Conservation (phyloP, 805 yeast genomes). For the Zygotorulaspora chibaensis region DNA sequence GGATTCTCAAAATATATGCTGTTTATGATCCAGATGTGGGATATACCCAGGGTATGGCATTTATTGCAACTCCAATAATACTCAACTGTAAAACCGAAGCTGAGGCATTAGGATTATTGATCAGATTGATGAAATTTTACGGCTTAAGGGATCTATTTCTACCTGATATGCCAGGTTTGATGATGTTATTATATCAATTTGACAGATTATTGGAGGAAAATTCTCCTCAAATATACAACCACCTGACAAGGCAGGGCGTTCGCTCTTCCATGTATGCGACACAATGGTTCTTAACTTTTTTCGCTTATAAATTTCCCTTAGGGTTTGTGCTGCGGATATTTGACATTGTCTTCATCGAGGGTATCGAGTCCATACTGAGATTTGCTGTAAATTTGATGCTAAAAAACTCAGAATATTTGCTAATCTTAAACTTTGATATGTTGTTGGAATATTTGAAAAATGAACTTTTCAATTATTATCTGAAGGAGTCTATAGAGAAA, state of each 20-base stretch:
- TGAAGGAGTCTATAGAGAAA: conserved; percentile 36
- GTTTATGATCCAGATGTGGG: conserved; percentile 90
- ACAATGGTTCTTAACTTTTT: conserved; percentile 94
- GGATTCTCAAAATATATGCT: conserved; percentile 79
- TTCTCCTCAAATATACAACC: conserved; percentile 67
- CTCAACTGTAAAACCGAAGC: conserved; percentile 64
- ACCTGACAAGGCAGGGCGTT: conserved; percentile 80
- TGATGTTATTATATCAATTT: conserved; percentile 79
- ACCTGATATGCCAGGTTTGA: conserved; percentile 93
- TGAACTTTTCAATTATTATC: conserved; percentile 67
- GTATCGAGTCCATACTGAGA: conserved; percentile 78
- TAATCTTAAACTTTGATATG: conserved; percentile 67
- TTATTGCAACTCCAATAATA: conserved; percentile 78
- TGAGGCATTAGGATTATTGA: conserved; percentile 80
- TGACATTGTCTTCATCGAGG: conserved; percentile 87
- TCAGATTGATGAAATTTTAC: conserved; percentile 79
- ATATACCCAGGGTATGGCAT: conserved; percentile 97
- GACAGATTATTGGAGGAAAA: conserved; percentile 79
- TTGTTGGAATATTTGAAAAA: conserved; percentile 75
- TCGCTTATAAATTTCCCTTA: conserved; percentile 91
- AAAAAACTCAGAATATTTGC: conserved; percentile 55
- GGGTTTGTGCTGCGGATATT: conserved; percentile 81
- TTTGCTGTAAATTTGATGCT: conserved; percentile 79
- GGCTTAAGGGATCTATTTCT: conserved; percentile 71
- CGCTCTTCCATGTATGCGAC: conserved; percentile 94